Evolutionary conservation across 768 basidiomycete species (phyloP).

Genomic region (Termitomyces sp.): DNA sequence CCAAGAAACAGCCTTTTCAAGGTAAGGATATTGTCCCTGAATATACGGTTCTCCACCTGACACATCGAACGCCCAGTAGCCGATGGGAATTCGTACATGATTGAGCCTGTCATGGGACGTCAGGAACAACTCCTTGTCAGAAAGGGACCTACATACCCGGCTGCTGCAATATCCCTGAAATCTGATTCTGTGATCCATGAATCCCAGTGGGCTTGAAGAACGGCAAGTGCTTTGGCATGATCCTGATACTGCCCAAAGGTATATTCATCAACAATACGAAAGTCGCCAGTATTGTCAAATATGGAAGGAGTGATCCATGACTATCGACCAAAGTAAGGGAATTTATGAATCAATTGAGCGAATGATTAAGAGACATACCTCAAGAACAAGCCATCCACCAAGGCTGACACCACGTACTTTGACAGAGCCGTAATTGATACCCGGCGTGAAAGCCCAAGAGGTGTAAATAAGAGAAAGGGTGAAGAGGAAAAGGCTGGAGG

Average conservation of each 20-base stretch:
- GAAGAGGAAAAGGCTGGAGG: too few relatives aligned
- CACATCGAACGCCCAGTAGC: conserved; percentile 88
- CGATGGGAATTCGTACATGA: conserved; percentile 80
- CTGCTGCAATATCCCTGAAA: conserved; percentile 65
- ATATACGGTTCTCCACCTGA: conserved; percentile 72
- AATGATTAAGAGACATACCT: too few relatives aligned
- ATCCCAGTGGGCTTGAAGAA: conserved; percentile 65
- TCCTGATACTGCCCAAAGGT: conserved; percentile 67
- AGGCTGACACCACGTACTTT: conserved; percentile 81
- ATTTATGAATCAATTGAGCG: too few relatives aligned
- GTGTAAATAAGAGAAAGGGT: too few relatives aligned
- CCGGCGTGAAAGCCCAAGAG: too few relatives aligned
- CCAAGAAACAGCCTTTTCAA: conserved; percentile 62
- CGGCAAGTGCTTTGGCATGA: conserved; percentile 33
- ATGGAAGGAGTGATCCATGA: conserved; percentile 78
- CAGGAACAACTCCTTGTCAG: background rate
- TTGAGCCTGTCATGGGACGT: conserved; percentile 46
- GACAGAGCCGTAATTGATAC: conserved; percentile 67
- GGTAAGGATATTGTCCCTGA: conserved; percentile 62
- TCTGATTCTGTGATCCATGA: conserved; percentile 83
- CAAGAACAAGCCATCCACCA: too few relatives aligned
- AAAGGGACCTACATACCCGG: conserved; percentile 42
- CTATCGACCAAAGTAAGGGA: too few relatives aligned
- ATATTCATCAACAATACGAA: conserved; percentile 66
- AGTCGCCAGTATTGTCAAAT: conserved; percentile 61